Percentiles rank a stretch among this genome's conserved stretches.
Conservation (phyloP, 2,329 filamentous ascomycete genomes). For the Colletotrichum ledebouriae region DNA sequence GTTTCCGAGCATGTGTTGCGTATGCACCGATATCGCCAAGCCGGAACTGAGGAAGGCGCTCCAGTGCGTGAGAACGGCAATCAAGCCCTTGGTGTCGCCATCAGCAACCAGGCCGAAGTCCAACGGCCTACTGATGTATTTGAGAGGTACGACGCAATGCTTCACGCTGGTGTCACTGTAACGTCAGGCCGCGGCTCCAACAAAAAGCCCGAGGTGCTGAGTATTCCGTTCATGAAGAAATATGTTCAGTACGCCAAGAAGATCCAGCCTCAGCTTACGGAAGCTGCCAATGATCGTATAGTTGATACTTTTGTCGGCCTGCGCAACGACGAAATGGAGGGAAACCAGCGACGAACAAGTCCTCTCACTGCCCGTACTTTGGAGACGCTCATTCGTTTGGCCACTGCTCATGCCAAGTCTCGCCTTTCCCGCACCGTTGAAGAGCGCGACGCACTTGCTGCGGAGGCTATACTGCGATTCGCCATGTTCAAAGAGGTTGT, state of each 20-base stretch:
- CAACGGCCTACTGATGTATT: constrained; percentile 88
- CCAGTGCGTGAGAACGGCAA: constrained; percentile 89
- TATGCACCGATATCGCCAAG: constrained; percentile 95
- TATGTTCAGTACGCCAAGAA: constrained; percentile 99
- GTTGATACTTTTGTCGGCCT: constrained; percentile 91
- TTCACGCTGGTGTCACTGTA: constrained; percentile 89
- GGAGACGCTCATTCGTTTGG: constrained; percentile 97
- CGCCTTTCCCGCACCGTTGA: constrained; percentile 90
- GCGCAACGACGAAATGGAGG: constrained; percentile 94
- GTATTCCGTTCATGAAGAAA: constrained; percentile 99
- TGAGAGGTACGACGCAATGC: constrained; percentile 96
- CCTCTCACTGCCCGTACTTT: constrained; percentile 97
- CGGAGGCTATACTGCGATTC: constrained; percentile 91
- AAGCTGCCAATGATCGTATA: constrained; percentile 92
- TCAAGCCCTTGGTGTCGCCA: constrained; percentile 88
- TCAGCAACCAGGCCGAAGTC: constrained; percentile 81
- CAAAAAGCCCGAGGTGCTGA: constrained; percentile 88
- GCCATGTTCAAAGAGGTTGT: constrained; percentile 98
- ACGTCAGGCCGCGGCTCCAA: constrained; percentile 80
- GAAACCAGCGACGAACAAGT: constrained; percentile 92
- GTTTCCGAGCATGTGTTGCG: constrained; percentile 96
- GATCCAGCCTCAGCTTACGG: constrained; percentile 90
- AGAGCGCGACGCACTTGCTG: constrained; percentile 87
- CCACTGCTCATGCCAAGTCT: constrained; percentile 95
- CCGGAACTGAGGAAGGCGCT: constrained; percentile 92